A percentile compares a stretch with the other conserved stretches of the same genome.
Conservation (phyloP, 2,329 filamentous ascomycete genomes). For the Xylariales sp. region DNA sequence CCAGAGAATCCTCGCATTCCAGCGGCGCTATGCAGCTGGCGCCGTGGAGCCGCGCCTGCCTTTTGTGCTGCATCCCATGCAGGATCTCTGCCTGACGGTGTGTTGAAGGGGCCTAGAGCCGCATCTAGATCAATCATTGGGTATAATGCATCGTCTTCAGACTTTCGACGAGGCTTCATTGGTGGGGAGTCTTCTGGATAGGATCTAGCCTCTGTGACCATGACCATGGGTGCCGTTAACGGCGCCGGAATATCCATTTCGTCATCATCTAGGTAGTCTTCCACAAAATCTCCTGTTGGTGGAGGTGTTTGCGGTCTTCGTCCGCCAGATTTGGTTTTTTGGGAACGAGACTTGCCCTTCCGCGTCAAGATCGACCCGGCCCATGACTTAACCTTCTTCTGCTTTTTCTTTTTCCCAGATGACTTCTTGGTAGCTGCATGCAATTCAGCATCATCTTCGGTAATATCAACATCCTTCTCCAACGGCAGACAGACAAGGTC, state of each 20-base stretch:
- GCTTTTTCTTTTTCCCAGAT: conserved; percentile 44
- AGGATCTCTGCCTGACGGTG: conserved; percentile 58
- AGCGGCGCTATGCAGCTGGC: conserved; percentile 73
- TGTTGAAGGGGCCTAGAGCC: conserved; percentile 88
- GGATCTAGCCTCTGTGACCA: conserved; percentile 33
- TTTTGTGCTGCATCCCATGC: conserved; percentile 66
- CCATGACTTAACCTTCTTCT: conserved; percentile 75
- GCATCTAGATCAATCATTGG: conserved; percentile 93
- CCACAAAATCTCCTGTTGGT: conserved; percentile 23
- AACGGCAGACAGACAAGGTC: conserved; percentile 4
- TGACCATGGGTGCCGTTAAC: conserved; percentile 32
- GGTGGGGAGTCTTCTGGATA: conserved; percentile 6
- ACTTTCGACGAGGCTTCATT: conserved; percentile 26
- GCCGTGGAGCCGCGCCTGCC: conserved; percentile 52
- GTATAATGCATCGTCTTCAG: conserved; percentile 62
- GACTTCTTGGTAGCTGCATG: conserved; percentile 23
- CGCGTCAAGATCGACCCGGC: conserved; percentile 63
- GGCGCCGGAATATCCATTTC: conserved; percentile 17
- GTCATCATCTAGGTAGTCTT: conserved; percentile 22
- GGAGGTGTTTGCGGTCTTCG: conserved; percentile 45
- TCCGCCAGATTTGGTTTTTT: conserved; percentile 33
- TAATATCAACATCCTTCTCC: conserved; percentile 22
- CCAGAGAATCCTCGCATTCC: conserved; percentile 65
- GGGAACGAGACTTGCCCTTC: conserved; percentile 49
- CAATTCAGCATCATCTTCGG: conserved; percentile 15